Evolutionary conservation across 1,284 basidiomycete genomes (phyloP).

Genomic region (Cryptococcus jaspeensis): DNA sequence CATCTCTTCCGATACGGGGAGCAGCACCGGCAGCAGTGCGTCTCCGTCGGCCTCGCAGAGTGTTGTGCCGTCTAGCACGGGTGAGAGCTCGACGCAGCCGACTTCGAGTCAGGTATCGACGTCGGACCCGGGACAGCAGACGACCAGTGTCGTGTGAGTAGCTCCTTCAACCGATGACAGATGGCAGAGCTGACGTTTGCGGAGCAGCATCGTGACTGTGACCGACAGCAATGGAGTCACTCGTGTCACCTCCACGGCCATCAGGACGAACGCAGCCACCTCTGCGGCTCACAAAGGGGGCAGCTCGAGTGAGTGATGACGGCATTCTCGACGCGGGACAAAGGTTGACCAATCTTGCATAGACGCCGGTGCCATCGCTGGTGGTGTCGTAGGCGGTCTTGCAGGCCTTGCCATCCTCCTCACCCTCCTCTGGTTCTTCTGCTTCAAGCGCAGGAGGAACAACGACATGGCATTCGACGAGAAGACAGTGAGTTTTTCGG

Average conservation of each 20-base stretch:
- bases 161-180: not conserved
- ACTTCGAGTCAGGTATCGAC: not conserved
- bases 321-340: not conserved
- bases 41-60: not conserved
- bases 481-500: constrained; percentile 41
- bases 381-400: constrained; percentile 50
- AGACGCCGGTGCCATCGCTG: constrained; percentile 50
- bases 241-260: constrained; percentile 16
- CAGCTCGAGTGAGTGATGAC: constrained; percentile 18
- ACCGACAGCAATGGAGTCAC: constrained; percentile 22
- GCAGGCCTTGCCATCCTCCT: constrained; percentile 31
- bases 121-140: constrained; percentile 4
- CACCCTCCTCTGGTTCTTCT: constrained; percentile 42
- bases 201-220: constrained; percentile 17
- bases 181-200: not conserved
- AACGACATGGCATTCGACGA: constrained; percentile 49
- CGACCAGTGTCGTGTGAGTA: constrained; percentile 19
- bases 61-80: constrained; percentile 5
- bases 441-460: constrained; percentile 30
- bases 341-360: not conserved
- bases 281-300: constrained; percentile 1
- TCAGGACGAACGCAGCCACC: constrained; percentile 7
- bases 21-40: constrained; percentile 10
- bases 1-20: constrained; percentile 11
- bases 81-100: not conserved